A percentile compares a stretch with the other conserved stretches of the same genome.
Conservation (phyloP, 345 rosid genomes). For the Boechera stricta region DNA sequence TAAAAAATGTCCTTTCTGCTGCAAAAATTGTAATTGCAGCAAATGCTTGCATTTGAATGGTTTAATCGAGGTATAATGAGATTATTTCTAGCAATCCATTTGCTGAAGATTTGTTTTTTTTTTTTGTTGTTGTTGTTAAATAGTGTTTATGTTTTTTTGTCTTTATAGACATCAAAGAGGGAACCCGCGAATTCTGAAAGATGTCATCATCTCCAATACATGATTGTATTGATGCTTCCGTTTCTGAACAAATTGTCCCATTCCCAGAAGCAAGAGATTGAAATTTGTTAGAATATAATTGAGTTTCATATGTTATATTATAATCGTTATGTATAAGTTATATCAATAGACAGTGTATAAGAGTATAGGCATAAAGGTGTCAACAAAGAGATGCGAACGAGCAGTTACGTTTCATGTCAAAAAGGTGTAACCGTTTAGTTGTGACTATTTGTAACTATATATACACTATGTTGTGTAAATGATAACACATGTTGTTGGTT, state of each 20-base stretch:
- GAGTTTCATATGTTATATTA: too few species aligned
- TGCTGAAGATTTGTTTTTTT: too few species aligned
- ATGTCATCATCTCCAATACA: constrained; percentile 58
- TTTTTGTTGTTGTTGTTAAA: background rate
- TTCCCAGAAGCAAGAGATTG: constrained; percentile 61
- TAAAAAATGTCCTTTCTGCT: constrained; percentile 72
- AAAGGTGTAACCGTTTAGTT: too few species aligned
- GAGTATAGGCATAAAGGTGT: too few species aligned
- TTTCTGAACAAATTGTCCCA: constrained; percentile 57
- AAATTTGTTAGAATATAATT: too few species aligned
- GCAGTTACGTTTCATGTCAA: too few species aligned
- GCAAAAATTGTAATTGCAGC: constrained; percentile 81
- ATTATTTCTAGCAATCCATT: background rate
- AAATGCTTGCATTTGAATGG: constrained; percentile 71
- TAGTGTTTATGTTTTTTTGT: constrained; percentile 13
- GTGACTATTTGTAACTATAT: too few species aligned
- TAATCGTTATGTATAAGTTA: too few species aligned
- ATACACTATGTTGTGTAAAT: too few species aligned
- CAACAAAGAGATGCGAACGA: too few species aligned
- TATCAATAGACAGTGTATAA: too few species aligned
- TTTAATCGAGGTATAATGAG: constrained; percentile 60
- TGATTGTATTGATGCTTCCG: constrained; percentile 64
- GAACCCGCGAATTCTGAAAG: constrained; percentile 52
- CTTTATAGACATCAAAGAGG: constrained; percentile 62
- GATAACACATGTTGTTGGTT: too few species aligned